Conservation (phyloP, 2,329 filamentous ascomycete genomes). For the Ophiostoma pallidulum region DNA sequence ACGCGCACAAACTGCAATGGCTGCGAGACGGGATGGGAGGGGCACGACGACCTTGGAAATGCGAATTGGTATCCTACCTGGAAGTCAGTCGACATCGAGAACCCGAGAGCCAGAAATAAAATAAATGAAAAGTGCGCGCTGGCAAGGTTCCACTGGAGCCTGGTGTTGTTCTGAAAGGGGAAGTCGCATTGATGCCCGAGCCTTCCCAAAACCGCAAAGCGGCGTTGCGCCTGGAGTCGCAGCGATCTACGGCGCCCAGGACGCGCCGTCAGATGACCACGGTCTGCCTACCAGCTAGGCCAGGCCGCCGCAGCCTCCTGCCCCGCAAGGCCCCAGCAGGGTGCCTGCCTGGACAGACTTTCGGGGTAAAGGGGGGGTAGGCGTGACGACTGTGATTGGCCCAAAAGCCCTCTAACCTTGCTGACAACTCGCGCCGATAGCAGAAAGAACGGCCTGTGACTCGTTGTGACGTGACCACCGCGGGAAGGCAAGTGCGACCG, state of each 20-base stretch:
- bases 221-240: background rate
- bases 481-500: too few species aligned
- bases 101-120: background rate
- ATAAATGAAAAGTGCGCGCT: background rate
- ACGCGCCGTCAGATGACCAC: slow-evolving; percentile 7
- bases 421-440: background rate
- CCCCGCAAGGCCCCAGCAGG: background rate
- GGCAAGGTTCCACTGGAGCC: background rate
- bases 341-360: too few species aligned
- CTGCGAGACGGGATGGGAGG: too few species aligned
- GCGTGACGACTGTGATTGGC: slow-evolving; percentile 12
- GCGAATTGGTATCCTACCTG: too few species aligned
- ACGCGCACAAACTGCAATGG: too few species aligned
- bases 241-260: too few species aligned
- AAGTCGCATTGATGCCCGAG: slow-evolving; percentile 9
- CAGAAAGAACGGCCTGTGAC: slow-evolving; percentile 8
- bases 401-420: background rate
- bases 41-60: too few species aligned
- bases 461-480: slow-evolving; percentile 11
- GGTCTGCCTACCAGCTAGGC: background rate
- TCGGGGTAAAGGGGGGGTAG: too few species aligned
- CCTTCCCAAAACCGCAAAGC: background rate
- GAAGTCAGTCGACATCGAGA: background rate
- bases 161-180: background rate
- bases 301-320: background rate